Base-by-base conservation (phyloP, 2,329 filamentous ascomycete species). In the Cercospora sp. region DNA sequence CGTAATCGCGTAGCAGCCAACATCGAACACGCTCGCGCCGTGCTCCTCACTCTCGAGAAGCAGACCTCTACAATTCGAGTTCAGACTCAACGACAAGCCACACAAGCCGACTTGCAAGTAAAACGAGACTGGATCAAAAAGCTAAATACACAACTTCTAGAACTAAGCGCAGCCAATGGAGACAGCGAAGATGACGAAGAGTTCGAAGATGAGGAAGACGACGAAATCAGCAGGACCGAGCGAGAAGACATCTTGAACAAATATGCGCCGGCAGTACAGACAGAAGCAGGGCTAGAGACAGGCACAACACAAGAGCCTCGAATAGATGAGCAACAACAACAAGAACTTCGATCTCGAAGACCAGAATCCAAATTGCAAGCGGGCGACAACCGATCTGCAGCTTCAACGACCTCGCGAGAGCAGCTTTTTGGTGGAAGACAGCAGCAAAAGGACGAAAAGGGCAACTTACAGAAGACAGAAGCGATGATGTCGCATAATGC, bases 401-500 rank as follows among this genome's bases (percentile, higher is more conserved):
- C 75, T 12, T 70, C 76, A 18, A 77, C 74, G 4, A 78, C 78
- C 20, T 79, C 81, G 3, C 69, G 75, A 18, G 75, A 77, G 63
- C 67, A 74, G 28, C 77, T 83, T 45, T 82, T 83, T 70, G 63
- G 75, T 68, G 66, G 79, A 2, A 67, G 66, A 39, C 33, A 63
- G 30, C 66, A 69, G 20, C 62, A 51, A 51, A 62, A 33, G 31
- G 58, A 67, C 6, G 28, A 60, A 10, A 60, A 67, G 26, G 59
- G 66, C 18, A 66, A 68, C 26, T 72, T 78, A 16, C 69, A 76
- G 23, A 74, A 79, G 33, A 78, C 79, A 0, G 93, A 96, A 81
- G 85, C 89, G 0, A 85, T 93, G 33, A 86, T 97, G 53, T 88
- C 91, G 73, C 86, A 91, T 75, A 88, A 96, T 76, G 90, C 92